Evolutionary conservation across 2,329 filamentous ascomycete species (phyloP).

Genomic region (Trichoderma sp.): DNA sequence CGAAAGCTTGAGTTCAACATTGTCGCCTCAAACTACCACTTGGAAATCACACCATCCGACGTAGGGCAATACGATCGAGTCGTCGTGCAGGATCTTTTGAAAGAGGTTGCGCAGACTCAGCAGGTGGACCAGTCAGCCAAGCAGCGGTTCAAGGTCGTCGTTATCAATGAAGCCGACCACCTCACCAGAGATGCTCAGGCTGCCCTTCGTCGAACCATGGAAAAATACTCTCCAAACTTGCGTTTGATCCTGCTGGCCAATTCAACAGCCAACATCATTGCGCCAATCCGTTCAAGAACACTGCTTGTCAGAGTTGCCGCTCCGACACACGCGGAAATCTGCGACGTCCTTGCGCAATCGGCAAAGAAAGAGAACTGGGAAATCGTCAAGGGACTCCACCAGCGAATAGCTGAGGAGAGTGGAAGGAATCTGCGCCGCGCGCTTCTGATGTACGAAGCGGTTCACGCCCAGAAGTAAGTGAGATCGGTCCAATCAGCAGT

Average conservation of each 20-base stretch:
- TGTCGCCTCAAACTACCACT: slow-evolving; percentile 92
- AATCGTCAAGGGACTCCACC: slow-evolving; percentile 70
- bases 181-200: slow-evolving; percentile 93
- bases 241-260: slow-evolving; percentile 90
- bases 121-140: slow-evolving; percentile 92
- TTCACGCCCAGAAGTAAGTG: slow-evolving; percentile 91
- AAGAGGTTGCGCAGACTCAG: slow-evolving; percentile 97
- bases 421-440: slow-evolving; percentile 86
- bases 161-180: slow-evolving; percentile 98
- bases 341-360: slow-evolving; percentile 64
- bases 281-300: slow-evolving; percentile 91
- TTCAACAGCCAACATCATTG: slow-evolving; percentile 96
- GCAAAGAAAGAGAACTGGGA: slow-evolving; percentile 82
- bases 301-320: slow-evolving; percentile 88
- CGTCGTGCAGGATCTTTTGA: slow-evolving; percentile 90
- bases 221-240: slow-evolving; percentile 97
- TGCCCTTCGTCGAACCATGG: slow-evolving; percentile 92
- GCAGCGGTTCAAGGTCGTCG: slow-evolving; percentile 96
- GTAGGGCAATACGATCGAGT: slow-evolving; percentile 96
- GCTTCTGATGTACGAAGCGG: slow-evolving; percentile 93
- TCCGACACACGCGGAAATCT: slow-evolving; percentile 82
- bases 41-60: slow-evolving; percentile 96
- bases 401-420: slow-evolving; percentile 84
- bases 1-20: slow-evolving; percentile 99
- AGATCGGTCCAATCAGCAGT: not conserved